phyloP scores from a whole-genome alignment of 2,329 filamentous ascomycete species.

The Sclerotinia sclerotiorum region DNA sequence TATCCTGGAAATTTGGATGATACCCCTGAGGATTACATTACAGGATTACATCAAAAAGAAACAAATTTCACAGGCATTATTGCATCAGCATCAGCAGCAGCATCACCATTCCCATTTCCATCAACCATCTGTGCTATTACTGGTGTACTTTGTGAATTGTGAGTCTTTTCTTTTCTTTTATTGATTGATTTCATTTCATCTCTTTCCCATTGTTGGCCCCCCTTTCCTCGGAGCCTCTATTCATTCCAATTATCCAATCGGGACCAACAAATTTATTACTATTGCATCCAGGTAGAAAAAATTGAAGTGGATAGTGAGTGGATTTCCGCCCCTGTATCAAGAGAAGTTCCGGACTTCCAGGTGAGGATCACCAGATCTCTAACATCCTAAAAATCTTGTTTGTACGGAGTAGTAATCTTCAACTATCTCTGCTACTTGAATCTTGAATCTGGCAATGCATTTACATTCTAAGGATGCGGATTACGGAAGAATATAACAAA shows the following conservation, averaged over 20 bases:
- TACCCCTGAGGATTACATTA: not conserved
- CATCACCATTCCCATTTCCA: not conserved
- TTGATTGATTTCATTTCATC: not conserved
- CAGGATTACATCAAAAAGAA: no score
- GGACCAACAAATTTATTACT: not conserved
- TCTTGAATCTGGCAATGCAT: not conserved
- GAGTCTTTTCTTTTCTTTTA: not conserved
- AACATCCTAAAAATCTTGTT: not conserved
- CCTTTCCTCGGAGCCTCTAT: not conserved
- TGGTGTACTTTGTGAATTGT: not conserved
- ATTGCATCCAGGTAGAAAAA: not conserved
- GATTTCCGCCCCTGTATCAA: not conserved
- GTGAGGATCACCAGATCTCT: not conserved
- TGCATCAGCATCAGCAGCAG: not conserved
- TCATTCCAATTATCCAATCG: not conserved
- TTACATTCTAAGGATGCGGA: not conserved
- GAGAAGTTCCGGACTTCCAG: not conserved
- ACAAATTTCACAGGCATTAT: conserved; percentile 1
- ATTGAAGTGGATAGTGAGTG: not conserved
- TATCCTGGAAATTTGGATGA: not conserved
- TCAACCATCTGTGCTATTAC: not conserved
- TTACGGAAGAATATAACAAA: not conserved
- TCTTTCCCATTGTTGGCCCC: not conserved
- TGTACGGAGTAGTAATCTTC: not conserved
- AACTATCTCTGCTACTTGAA: not conserved